These are phyloP conservation scores for Zygosaccharomyces bisporus DNA, from an alignment of 805 yeast genomes.

Conservation along the genomic window DNA sequence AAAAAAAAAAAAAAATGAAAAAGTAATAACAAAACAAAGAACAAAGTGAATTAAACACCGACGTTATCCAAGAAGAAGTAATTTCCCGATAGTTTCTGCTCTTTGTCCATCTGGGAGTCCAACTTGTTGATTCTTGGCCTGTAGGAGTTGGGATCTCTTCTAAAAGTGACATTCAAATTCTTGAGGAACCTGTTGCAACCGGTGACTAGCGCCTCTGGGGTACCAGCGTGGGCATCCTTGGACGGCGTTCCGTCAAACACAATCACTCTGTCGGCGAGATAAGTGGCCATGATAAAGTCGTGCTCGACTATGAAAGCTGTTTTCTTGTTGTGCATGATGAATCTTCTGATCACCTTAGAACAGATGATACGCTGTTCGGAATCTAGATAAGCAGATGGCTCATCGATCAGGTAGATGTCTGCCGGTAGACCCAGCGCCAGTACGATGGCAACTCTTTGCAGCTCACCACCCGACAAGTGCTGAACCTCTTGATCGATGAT, in stretches of 20 bases:
- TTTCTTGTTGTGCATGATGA: slow-evolving; percentile 92
- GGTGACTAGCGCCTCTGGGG: slow-evolving; percentile 90
- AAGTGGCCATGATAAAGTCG: slow-evolving; percentile 99
- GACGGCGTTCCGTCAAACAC: slow-evolving; percentile 97
- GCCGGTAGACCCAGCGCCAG: slow-evolving; percentile 92
- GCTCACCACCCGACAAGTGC: slow-evolving; percentile 97
- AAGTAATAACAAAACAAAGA: neutral
- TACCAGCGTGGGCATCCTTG: slow-evolving; percentile 72
- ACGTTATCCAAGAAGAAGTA: slow-evolving; percentile 88
- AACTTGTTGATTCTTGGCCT: slow-evolving; percentile 98
- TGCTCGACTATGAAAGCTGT: slow-evolving; percentile 99
- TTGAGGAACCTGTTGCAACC: slow-evolving; percentile 97
- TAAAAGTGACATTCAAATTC: slow-evolving; percentile 94
- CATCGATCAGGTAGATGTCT: slow-evolving; percentile 95
- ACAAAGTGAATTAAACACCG: slow-evolving; percentile 36
- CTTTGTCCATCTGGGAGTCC: slow-evolving; percentile 98
- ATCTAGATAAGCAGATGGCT: slow-evolving; percentile 98
- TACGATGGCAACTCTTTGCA: slow-evolving; percentile 98
- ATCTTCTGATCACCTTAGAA: slow-evolving; percentile 96
- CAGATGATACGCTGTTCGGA: slow-evolving; percentile 99
- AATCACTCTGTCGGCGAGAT: slow-evolving; percentile 97
- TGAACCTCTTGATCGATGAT: slow-evolving; percentile 97
- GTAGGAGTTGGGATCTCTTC: slow-evolving; percentile 98
- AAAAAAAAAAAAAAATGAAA: slow-evolving; percentile 1
- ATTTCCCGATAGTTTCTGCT: slow-evolving; percentile 88